Evolutionary conservation across 257 asterid genomes (phyloP), one percentile per base, ranked within the genome.

Genomic region (Solanum medicagineum): DNA sequence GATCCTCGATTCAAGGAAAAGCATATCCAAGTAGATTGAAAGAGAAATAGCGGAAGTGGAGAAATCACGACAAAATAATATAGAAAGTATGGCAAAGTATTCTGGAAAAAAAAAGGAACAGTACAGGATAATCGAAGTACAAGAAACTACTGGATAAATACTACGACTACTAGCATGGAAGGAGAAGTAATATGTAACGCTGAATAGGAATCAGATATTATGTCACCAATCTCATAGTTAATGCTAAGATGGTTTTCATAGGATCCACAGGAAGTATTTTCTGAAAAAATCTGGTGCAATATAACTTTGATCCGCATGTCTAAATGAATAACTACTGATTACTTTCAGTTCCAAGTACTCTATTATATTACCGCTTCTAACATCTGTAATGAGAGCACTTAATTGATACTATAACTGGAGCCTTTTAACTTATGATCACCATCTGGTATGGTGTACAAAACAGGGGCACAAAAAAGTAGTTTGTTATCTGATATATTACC

Each of bases 401-500:
- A 66, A 66, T 36, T 68, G 51, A 20, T 32, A 36, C 63, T 16
- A 66, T 19, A 29, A 32, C 17, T 68, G 24, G 17, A 68, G 22
- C 22, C 49, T 51, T 65, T 68, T 32, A 68, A 32, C 75, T 20
- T 10, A 68, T 8, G 22, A 68, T 16, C 7, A 68, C 2, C 10
- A 9, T 77, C 26, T 77, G 13, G 0, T 16, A 10, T 26, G n/a
- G n/a, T 77, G 4, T 77, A 51, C 63, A 77, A 53, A 77, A 26
- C 5, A 24, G 10, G 7, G 17, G 47, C 0, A 51, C 24, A 51
- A 51, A 32, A 53, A 53, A 53, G 29, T 10, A 16, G 49, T 53
- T 29, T 26, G 49, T 26, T 79, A 26, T 16, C 14, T 75, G 11
- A 26, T 26, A 53, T 16, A 10, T 17, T 87, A 90, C 92, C 91